Conservation (phyloP, 2,329 filamentous ascomycete species). For the Zymoseptoria brevis region DNA sequence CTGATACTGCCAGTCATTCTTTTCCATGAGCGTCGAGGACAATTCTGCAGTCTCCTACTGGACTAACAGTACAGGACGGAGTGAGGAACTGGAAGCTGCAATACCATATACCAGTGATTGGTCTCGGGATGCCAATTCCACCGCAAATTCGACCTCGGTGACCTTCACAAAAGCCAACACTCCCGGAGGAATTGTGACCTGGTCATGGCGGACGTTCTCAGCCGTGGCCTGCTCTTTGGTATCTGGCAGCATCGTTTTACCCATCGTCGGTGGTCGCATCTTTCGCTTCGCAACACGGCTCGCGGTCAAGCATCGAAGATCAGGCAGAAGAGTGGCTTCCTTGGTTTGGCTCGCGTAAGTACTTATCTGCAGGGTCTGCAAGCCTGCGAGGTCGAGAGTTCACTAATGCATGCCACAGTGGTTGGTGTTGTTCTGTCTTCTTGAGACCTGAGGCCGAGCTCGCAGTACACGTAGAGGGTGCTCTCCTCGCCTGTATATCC, state of each 20-base stretch:
- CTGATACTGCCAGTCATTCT: background rate
- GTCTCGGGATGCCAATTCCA: background rate
- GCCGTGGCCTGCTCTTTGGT: background rate
- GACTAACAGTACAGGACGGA: background rate
- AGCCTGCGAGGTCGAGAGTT: no score
- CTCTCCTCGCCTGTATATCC: background rate
- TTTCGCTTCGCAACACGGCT: background rate
- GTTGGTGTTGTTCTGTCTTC: no score
- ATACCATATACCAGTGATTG: background rate
- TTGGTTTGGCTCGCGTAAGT: background rate
- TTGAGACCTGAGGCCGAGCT: no score
- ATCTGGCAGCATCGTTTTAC: background rate
- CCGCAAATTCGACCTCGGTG: background rate
- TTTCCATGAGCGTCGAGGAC: background rate
- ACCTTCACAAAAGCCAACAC: background rate
- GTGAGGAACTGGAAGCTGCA: background rate
- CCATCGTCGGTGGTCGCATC: background rate
- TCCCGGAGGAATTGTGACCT: background rate
- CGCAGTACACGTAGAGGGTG: background rate
- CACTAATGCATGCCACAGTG: no score
- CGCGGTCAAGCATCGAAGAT: background rate
- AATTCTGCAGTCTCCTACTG: background rate
- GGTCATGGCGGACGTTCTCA: background rate
- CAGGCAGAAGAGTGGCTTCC: background rate
- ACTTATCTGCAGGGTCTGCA: no score